Evolutionary conservation across 1,284 basidiomycete genomes (phyloP).

Genomic region (Austroboletus niveus): DNA sequence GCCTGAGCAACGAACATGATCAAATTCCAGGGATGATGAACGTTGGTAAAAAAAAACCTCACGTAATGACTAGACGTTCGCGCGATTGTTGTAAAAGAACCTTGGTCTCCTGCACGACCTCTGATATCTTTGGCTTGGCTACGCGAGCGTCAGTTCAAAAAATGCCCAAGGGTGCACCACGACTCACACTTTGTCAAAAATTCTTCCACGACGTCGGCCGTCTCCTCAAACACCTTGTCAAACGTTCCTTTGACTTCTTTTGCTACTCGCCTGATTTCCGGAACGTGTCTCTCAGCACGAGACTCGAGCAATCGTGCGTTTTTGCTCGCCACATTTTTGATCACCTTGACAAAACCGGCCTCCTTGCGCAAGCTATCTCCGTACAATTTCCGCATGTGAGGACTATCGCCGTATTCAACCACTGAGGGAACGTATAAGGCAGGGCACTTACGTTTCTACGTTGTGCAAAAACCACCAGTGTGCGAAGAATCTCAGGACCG

Average conservation of each 20-base stretch:
- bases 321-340: conserved; percentile 86
- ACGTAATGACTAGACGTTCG: conserved; percentile 88
- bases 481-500: conserved; percentile 78
- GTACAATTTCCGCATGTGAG: conserved; percentile 96
- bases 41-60: conserved; percentile 25
- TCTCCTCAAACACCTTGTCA: conserved; percentile 93
- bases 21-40: not conserved
- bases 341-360: conserved; percentile 94
- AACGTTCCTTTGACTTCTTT: conserved; percentile 90
- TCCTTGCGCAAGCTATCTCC: conserved; percentile 91
- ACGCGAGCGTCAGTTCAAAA: not conserved
- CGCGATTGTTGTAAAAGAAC: conserved; percentile 87
- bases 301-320: conserved; percentile 73
- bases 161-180: not conserved
- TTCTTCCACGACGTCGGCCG: conserved; percentile 87
- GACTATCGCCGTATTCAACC: conserved; percentile 47
- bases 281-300: conserved; percentile 65
- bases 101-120: conserved; percentile 90
- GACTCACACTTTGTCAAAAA: conserved; percentile 84
- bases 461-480: conserved; percentile 91
- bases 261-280: conserved; percentile 77
- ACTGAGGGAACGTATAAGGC: not conserved
- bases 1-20: conserved; percentile 45
- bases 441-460: conserved; percentile 78
- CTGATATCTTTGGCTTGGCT: conserved; percentile 64